phyloP scores from a whole-genome alignment of 805 yeast genomes.

The Nakazawaea sp. region DNA sequence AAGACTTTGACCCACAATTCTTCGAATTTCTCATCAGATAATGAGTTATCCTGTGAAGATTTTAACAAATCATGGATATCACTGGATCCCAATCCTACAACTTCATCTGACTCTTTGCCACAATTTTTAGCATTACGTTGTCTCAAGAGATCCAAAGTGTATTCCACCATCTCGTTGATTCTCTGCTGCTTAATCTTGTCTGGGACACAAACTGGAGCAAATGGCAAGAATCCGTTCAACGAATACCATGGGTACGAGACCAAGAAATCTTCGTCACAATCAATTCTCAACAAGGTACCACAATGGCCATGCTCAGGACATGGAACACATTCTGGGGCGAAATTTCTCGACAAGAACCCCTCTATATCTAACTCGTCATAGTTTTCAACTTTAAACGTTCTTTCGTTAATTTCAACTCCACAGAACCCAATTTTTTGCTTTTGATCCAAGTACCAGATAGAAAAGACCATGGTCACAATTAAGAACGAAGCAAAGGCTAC shows the following conservation, averaged over 20 bases:
- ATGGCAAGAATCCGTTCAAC: slow-evolving; percentile 51
- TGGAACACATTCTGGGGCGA: slow-evolving; percentile 58
- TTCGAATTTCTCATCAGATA: slow-evolving; percentile 57
- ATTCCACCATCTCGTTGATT: slow-evolving; percentile 56
- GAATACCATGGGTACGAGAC: slow-evolving; percentile 46
- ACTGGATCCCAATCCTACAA: slow-evolving; percentile 41
- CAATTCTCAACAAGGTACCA: slow-evolving; percentile 47
- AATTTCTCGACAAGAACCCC: slow-evolving; percentile 31
- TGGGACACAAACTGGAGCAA: slow-evolving; percentile 60
- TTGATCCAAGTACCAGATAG: slow-evolving; percentile 61
- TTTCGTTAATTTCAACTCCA: slow-evolving; percentile 48
- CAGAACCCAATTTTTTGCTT: slow-evolving; percentile 65
- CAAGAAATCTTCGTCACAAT: slow-evolving; percentile 66
- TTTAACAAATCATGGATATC: slow-evolving; percentile 49
- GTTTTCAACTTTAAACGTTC: slow-evolving; percentile 23
- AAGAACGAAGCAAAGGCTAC: slow-evolving; percentile 20
- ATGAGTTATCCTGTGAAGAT: slow-evolving; percentile 37
- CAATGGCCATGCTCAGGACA: slow-evolving; percentile 86
- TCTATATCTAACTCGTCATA: slow-evolving; percentile 26
- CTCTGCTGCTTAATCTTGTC: slow-evolving; percentile 69
- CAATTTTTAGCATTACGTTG: slow-evolving; percentile 63
- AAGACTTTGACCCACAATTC: slow-evolving; percentile 68
- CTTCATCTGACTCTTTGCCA: slow-evolving; percentile 38
- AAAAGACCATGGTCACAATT: slow-evolving; percentile 30
- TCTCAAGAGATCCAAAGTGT: slow-evolving; percentile 60